Evolutionary conservation across 352 stramenopile species (phyloP), one percentile per base, ranked within the genome.

Genomic region (Phytophthora cactorum): DNA sequence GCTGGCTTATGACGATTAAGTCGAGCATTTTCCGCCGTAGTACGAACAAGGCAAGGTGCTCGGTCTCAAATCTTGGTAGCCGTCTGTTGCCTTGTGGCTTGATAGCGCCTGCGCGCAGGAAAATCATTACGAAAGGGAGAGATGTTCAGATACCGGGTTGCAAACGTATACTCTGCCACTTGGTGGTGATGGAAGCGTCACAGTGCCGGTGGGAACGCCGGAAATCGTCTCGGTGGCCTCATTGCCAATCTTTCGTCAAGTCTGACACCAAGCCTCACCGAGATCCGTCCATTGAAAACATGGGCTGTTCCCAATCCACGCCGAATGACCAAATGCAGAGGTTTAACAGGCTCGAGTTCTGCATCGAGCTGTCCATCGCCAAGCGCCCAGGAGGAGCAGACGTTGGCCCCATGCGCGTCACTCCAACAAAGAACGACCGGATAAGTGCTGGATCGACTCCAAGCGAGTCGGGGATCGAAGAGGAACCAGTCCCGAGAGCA

Each of bases 301-400:
- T 78, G 70, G 70, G 70, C 39, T 78, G 70, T 73, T 52, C 56
- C 27, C 66, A 79, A 45, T 91, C 82, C 39, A 75, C 56, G 31
- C 54, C 66, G 36, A 74, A 76, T 53, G 74, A 84, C 47, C 52
- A 67, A 15, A 57, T 70, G 47, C 47, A 75, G 17, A 65, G 59
- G 22, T 25, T 53, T 29, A 47, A 63, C 17, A 60, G 49, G 14
- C 25, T 58, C 0, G 65, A 72, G n/a, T 66, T 49, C 28, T 69
- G 31, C 11, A 38, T 63, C 15, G 70, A 83, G 38, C 22, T 70
- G 12, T 68, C 59, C 14, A 53, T 74, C 14, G 75, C 63, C 11
- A 75, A 74, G 22, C 70, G 66, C 9, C 70, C 65, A 22, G 70
- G 70, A 45, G 60, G 66, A 32, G 28, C 43, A n/a, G 66, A 78